Percentiles rank a stretch among this genome's conserved stretches.
These are phyloP conservation scores for Trichoderma simmonsii DNA, from an alignment of 2,329 filamentous ascomycete genomes.

Conservation along the genomic window DNA sequence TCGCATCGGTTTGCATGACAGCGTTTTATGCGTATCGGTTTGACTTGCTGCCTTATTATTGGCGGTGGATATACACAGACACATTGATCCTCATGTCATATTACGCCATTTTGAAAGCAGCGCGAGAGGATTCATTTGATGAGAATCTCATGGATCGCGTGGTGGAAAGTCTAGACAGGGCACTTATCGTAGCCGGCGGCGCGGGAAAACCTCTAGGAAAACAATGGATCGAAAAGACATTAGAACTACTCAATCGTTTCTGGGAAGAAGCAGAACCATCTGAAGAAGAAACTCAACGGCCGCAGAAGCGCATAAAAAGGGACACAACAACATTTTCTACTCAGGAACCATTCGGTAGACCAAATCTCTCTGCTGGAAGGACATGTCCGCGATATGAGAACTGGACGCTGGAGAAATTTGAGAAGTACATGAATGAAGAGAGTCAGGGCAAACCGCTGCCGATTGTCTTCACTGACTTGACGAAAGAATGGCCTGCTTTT, in stretches of 20 bases:
- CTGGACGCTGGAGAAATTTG: conserved; percentile 58
- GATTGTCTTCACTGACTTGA: conserved; percentile 64
- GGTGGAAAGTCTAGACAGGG: conserved; percentile 68
- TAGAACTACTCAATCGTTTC: conserved; percentile 42
- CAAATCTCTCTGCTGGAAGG: conserved; percentile 24
- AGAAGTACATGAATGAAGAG: conserved; percentile 54
- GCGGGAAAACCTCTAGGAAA: conserved; percentile 49
- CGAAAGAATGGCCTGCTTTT: conserved; percentile 73
- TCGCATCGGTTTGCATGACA: conserved; percentile 57
- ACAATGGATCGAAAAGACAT: conserved; percentile 49
- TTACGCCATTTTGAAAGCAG: conserved; percentile 29
- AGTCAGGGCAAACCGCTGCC: conserved; percentile 48
- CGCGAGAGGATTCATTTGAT: conserved; percentile 1
- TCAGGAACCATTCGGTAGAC: conserved; percentile 31
- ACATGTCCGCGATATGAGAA: conserved; percentile 32
- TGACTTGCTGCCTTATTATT: conserved; percentile 62
- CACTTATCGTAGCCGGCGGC: conserved; percentile 71
- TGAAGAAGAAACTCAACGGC: conserved; percentile 19
- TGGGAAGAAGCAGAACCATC: conserved; percentile 19
- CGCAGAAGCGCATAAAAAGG: conserved; percentile 24
- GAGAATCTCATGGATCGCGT: conserved; percentile 47
- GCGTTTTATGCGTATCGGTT: conserved; percentile 70
- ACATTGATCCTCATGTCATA: conserved; percentile 63
- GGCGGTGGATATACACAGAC: conserved; percentile 70
- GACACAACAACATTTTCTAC: conserved; percentile 24